Percentiles rank a stretch among this genome's conserved stretches.
phyloP scores from a whole-genome alignment of 2,329 filamentous ascomycete species.

The Clarireedia homoeocarpa region DNA sequence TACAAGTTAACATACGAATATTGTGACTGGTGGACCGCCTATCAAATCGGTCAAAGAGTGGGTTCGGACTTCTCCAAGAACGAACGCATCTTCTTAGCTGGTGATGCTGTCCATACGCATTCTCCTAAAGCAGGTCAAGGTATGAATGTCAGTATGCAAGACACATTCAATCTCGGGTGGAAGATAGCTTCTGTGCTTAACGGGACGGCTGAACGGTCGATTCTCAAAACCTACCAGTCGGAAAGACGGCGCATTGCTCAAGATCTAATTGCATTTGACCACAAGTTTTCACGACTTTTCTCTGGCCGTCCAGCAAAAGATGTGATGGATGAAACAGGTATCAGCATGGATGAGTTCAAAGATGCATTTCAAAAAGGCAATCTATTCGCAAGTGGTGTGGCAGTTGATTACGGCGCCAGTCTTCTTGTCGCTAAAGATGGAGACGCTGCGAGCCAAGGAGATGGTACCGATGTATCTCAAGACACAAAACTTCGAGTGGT shows the following conservation, averaged over 20 bases:
- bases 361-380: conserved; percentile 51
- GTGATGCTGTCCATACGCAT: conserved; percentile 45
- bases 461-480: conserved; percentile 42
- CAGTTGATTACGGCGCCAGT: conserved; percentile 51
- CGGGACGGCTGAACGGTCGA: conserved; percentile 37
- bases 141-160: conserved; percentile 51
- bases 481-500: conserved; percentile 44
- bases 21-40: conserved; percentile 56
- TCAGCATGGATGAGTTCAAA: conserved; percentile 57
- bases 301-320: conserved; percentile 46
- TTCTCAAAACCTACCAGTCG: conserved; percentile 52
- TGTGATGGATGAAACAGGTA: conserved; percentile 36
- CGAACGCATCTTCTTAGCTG: conserved; percentile 44
- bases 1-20: conserved; percentile 59
- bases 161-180: conserved; percentile 57
- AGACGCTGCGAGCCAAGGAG: conserved; percentile 36
- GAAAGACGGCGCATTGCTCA: conserved; percentile 56
- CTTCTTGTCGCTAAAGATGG: conserved; percentile 47
- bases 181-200: conserved; percentile 36
- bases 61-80: conserved; percentile 39
- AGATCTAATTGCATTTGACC: conserved; percentile 58
- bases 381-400: conserved; percentile 49
- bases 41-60: conserved; percentile 51
- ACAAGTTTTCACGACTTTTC: conserved; percentile 47
- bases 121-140: conserved; percentile 57